Percentiles rank a stretch among this genome's conserved stretches.
These are phyloP conservation scores for Fusarium cyanostomum DNA, from an alignment of 2,329 filamentous ascomycete species.

Conservation along the genomic window DNA sequence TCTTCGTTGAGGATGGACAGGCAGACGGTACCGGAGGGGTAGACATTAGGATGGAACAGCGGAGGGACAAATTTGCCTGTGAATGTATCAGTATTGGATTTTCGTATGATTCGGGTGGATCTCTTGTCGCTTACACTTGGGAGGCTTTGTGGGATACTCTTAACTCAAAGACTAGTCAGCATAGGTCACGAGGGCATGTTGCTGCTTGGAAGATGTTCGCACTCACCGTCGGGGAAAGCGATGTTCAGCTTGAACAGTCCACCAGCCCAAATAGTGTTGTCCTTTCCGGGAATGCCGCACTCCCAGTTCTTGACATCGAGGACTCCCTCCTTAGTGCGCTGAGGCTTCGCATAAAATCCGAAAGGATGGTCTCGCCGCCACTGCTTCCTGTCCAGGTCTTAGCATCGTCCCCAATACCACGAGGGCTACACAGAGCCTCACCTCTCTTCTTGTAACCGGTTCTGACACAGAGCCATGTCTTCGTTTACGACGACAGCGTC, in stretches of 20 bases:
- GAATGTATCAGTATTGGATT: slow-evolving; percentile 20
- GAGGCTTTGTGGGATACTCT: slow-evolving; percentile 99
- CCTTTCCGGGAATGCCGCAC: slow-evolving; percentile 93
- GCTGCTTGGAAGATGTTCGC: not conserved
- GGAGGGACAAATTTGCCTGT: slow-evolving; percentile 95
- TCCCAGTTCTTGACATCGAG: slow-evolving; percentile 97
- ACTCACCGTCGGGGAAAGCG: slow-evolving; percentile 88
- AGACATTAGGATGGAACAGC: slow-evolving; percentile 98
- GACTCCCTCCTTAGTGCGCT: slow-evolving; percentile 79
- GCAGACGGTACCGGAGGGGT: slow-evolving; percentile 97
- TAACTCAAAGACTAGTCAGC: slow-evolving; percentile 20
- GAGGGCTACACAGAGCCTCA: slow-evolving; percentile 52
- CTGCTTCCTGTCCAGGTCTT: slow-evolving; percentile 74
- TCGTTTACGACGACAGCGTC: not conserved
- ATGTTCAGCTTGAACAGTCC: slow-evolving; percentile 95
- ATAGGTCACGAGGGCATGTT: slow-evolving; percentile 3
- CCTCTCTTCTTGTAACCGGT: slow-evolving; percentile 89
- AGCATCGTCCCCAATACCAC: slow-evolving; percentile 25
- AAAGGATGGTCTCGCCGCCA: slow-evolving; percentile 98
- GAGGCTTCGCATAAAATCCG: slow-evolving; percentile 93
- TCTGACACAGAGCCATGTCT: slow-evolving; percentile 87
- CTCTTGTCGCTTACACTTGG: slow-evolving; percentile 79
- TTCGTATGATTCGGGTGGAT: not conserved
- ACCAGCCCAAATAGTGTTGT: slow-evolving; percentile 98
- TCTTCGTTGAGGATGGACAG: slow-evolving; percentile 98